phyloP scores from a whole-genome alignment of 768 basidiomycete genomes.

The Tulasnella sp. region DNA sequence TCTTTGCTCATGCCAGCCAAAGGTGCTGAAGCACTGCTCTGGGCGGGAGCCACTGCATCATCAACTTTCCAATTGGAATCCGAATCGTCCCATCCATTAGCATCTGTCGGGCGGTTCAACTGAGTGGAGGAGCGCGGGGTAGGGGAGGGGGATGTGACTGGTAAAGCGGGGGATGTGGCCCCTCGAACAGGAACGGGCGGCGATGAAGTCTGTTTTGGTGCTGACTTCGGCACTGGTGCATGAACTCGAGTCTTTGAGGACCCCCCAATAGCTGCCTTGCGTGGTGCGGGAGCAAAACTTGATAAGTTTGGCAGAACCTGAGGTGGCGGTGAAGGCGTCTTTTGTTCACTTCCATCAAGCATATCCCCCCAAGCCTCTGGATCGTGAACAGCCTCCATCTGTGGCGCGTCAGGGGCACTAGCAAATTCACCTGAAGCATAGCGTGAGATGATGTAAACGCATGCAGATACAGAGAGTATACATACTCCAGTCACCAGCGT shows the following conservation, averaged over 20 bases:
- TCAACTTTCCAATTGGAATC: conserved; percentile 21
- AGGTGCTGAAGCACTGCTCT: conserved; percentile 24
- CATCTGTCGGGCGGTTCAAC: too few species aligned
- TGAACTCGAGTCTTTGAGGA: not conserved
- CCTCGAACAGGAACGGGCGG: not conserved
- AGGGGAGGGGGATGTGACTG: not conserved
- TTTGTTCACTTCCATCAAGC: conserved; percentile 9
- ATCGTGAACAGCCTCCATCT: conserved; percentile 9
- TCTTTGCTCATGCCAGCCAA: conserved; percentile 60
- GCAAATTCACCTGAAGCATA: conserved; percentile 58
- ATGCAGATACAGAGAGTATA: conserved; percentile 17
- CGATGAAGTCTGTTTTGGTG: not conserved
- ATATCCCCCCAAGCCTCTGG: conserved; percentile 18
- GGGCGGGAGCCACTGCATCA: conserved; percentile 4
- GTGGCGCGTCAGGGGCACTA: conserved; percentile 26
- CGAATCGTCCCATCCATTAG: not conserved
- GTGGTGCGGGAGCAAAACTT: not conserved
- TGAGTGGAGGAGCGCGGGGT: not conserved
- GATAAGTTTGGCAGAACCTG: conserved; percentile 13
- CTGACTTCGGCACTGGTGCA: not conserved
- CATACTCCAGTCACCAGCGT: conserved; percentile 90
- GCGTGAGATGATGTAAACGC: not conserved
- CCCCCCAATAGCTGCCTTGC: not conserved
- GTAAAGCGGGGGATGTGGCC: not conserved
- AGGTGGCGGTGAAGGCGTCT: conserved; percentile 5